Evolutionary conservation across 495 filamentous ascomycete species (phyloP).

Genomic region (Sordaria brevicollis): DNA sequence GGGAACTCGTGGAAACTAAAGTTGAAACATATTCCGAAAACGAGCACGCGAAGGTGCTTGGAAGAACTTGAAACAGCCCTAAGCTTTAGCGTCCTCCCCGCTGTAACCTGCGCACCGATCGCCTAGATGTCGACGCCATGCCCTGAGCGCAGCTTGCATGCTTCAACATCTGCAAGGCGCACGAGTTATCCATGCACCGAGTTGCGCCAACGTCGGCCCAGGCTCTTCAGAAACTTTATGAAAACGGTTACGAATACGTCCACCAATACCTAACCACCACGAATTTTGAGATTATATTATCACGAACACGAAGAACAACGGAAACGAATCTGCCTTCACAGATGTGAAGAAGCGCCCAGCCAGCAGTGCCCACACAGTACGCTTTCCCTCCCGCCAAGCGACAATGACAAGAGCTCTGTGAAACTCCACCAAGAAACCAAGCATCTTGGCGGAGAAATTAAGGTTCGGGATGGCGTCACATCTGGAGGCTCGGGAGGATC

Average conservation of each 20-base stretch:
- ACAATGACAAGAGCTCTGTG: neutral
- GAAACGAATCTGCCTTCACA: too few species aligned
- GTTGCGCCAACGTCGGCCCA: neutral
- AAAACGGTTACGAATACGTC: neutral
- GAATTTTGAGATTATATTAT: neutral
- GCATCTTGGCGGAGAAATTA: neutral
- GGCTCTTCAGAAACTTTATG: neutral
- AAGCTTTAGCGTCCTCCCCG: neutral
- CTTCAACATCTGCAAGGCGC: neutral
- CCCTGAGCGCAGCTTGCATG: neutral
- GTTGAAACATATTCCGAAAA: neutral
- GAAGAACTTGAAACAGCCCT: neutral
- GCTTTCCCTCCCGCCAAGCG: neutral
- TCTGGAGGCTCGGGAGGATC: neutral
- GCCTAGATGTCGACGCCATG: too few species aligned
- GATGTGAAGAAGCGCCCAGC: neutral
- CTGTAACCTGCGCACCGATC: neutral
- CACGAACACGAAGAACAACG: neutral
- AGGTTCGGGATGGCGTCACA: neutral
- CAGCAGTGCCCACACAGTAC: neutral
- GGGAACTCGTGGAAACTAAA: too few species aligned
- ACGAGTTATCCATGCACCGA: neutral
- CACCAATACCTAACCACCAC: neutral
- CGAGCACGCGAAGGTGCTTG: neutral
- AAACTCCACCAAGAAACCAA: neutral